Evolutionary conservation across 345 rosid genomes (phyloP), one percentile per base, ranked within the genome.

Genomic region (Clarkia xantiana): DNA sequence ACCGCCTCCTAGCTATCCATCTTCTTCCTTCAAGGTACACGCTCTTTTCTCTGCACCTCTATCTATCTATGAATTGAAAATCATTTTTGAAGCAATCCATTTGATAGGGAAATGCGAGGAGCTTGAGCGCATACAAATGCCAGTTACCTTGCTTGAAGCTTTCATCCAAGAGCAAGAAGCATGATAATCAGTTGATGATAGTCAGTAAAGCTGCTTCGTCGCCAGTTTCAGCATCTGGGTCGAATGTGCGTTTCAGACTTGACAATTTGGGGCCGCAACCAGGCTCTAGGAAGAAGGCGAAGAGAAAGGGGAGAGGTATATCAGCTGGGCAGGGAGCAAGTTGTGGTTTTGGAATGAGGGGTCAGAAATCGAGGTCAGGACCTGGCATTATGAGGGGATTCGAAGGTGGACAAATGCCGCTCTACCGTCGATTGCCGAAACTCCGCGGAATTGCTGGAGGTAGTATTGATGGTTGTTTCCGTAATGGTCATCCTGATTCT

Each of bases 371-470:
- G 11, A 68, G 94, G 52, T 81, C 96, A 0, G 98, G 96, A 56
- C 96, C 87, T 13, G 98, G 98, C 14, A 78, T 83, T 40, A 72
- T 72, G 62, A 79, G 65, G 69, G 98, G 96, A 0, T 91, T 91
- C 22, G 96, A 91, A 66, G 96, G 98, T n/a, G 96, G 96, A 0
- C 94, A 86, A 65, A 91, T 83, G 68, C 89, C 96, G 12, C 94
- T 91, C 13, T 86, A 83, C 57, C 78, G 98, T 25, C 88, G 98
- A 13, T 57, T 91, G 47, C 96, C 98, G 0, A 91, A 90, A 58
- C 69, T 91, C 64, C 76, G 86, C 40, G 97, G 97, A 39, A 89
- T 89, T 46, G 97, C 97, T 17, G 95, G 97, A 80, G 98, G 96
- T 86, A 66, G 23, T 44, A 11, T 16, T 40, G 36, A 29, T 29